phyloP scores from a whole-genome alignment of 768 basidiomycete species.

The Hygrocybe punicea region DNA sequence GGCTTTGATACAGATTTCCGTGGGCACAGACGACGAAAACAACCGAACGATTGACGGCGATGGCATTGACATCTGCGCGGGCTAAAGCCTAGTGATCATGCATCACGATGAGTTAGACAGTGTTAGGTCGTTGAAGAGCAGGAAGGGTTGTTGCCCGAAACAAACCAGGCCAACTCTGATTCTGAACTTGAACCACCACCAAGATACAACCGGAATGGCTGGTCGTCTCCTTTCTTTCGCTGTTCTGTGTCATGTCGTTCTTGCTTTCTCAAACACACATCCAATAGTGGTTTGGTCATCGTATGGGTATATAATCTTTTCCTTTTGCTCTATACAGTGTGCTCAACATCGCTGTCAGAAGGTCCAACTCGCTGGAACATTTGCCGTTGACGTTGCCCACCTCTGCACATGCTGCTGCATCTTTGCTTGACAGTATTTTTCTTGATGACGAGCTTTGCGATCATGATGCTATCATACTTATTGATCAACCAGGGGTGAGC shows the following conservation, averaged over 20 bases:
- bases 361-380: slow-evolving; percentile 47
- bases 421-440: slow-evolving; percentile 46
- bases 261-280: slow-evolving; percentile 59
- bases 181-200: too few relatives aligned
- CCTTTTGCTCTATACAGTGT: neutral
- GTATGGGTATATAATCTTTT: slow-evolving; percentile 41
- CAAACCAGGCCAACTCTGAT: too few relatives aligned
- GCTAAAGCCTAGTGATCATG: too few relatives aligned
- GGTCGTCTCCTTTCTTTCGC: slow-evolving; percentile 42
- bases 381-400: slow-evolving; percentile 37
- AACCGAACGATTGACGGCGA: too few relatives aligned
- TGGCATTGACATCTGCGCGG: too few relatives aligned
- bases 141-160: too few relatives aligned
- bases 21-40: too few relatives aligned
- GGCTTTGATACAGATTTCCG: too few relatives aligned
- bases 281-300: slow-evolving; percentile 76
- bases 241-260: slow-evolving; percentile 44
- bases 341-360: slow-evolving; percentile 21
- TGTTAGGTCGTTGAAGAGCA: too few relatives aligned
- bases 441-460: slow-evolving; percentile 50
- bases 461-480: slow-evolving; percentile 62
- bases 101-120: too few relatives aligned
- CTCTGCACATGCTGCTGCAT: slow-evolving; percentile 28
- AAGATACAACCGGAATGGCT: slow-evolving; percentile 41
- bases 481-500: slow-evolving; percentile 71